Evolutionary conservation across 2,329 filamentous ascomycete species (phyloP).

Genomic region (Paracoccidioides brasiliensis): DNA sequence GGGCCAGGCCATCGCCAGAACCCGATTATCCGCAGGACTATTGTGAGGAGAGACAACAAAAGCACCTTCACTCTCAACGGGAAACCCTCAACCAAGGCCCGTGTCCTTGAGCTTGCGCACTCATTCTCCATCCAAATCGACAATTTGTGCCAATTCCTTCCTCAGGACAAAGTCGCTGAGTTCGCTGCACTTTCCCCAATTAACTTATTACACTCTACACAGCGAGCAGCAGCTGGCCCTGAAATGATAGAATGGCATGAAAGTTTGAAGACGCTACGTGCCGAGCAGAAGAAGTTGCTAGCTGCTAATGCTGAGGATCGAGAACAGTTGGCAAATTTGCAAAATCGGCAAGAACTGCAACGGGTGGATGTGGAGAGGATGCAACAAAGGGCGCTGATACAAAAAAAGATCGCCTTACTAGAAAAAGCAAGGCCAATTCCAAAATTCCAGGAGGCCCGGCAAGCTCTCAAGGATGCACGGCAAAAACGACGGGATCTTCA

Average conservation of each 20-base stretch:
- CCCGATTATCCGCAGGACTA: constrained; percentile 59
- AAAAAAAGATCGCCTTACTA: constrained; percentile 51
- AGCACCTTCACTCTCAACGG: constrained; percentile 68
- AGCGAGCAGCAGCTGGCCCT: constrained; percentile 71
- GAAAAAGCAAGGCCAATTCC: constrained; percentile 53
- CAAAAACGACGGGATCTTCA: constrained; percentile 41
- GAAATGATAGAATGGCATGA: constrained; percentile 71
- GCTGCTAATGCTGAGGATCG: constrained; percentile 44
- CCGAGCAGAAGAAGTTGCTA: constrained; percentile 53
- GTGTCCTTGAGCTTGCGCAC: constrained; percentile 53
- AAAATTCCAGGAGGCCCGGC: constrained; percentile 46
- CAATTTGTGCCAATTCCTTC: constrained; percentile 93
- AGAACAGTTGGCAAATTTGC: constrained; percentile 52
- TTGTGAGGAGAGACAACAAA: constrained; percentile 70
- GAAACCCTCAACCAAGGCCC: constrained; percentile 45
- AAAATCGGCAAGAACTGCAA: constrained; percentile 60
- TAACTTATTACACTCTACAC: constrained; percentile 70
- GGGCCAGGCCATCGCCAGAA: constrained; percentile 46
- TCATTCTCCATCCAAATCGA: constrained; percentile 85
- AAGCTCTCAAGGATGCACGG: constrained; percentile 41
- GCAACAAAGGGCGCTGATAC: constrained; percentile 57
- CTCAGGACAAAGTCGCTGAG: constrained; percentile 89
- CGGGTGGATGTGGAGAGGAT: constrained; percentile 73
- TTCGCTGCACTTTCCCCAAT: constrained; percentile 76
- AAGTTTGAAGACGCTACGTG: constrained; percentile 56